Evolutionary conservation across 129 eudicot species (phyloP), one percentile per base, ranked within the genome.

Genomic region (Erigeron canadensis): DNA sequence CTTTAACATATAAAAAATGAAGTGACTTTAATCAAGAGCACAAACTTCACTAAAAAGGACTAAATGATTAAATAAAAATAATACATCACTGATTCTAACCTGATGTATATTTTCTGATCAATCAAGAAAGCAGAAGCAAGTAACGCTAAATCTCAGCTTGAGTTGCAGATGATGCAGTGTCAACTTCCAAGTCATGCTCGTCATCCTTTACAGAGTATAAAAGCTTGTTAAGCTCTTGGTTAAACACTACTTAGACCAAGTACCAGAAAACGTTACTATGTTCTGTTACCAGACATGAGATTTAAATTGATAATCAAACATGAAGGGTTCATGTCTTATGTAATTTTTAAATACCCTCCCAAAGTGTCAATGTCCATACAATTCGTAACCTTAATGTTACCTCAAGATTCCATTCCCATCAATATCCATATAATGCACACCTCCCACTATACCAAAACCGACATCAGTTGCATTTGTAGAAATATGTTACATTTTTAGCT

Each of bases 111-210:
- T 73, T 89, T 87, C 86, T 93, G 96, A 58, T 93, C 98, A 73
- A 93, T 85, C 76, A 93, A 60, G 82, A 83, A 87, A 89, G 86
- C 75, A 93, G 95, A 79, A 93, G 88, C 84, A 89, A 81, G 75
- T 93, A 93, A 81, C 98, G 85, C 41, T 87, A 89, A 45, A 93
- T 89, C 86, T 94, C 98, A 44, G 77, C 60, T 82, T 76, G 88
- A 58, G 83, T 79, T 48, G 77, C 86, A 79, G 96, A 94, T 72
- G 90, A 75, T 54, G 95, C 93, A 47, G 89, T 85, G 63, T 89
- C 98, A 73, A 89, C 93, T 77, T 94, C 98, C 97, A 89, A 89
- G 38, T 85, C 98, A 46, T 85, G 89, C n/a, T 85, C 83, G 62
- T 86, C 87, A 56, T 87, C 95, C 98, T 93, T 70, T 28, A 70